Base-by-base conservation (phyloP, 805 yeast species). In the Pichia membranifaciens region DNA sequence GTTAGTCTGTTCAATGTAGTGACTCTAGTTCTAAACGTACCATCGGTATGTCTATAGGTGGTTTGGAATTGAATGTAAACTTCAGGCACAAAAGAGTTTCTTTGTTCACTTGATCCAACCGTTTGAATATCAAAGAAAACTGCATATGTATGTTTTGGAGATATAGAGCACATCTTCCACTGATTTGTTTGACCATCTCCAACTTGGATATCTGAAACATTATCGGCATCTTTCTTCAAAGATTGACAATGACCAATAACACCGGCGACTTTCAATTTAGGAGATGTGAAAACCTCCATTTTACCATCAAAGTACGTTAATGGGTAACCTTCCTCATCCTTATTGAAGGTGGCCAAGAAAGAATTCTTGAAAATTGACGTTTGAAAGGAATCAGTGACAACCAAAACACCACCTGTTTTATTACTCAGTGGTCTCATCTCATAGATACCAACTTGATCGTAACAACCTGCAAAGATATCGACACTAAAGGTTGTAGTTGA, bases 321-420 rank as follows among this genome's bases (percentile, higher is more conserved):
- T 62, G 95, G 76, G 66, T 75, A 85, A 44, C 96, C 96, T 47
- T 84, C 90, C 41, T 79, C 85, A 64, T 93, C 98, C 62, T 86
- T 89, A 58, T 78, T 75, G 72, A 90, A 93, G 56, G 89, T 74
- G 64, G 95, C 83, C 64, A 87, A 79, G 67, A 86, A 85, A 15
- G 96, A 84, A 69, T 90, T 96, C 65, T 89, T 88, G 75, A 90
- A 90, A 56, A 90, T 89, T 8, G 96, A 83, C 13, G 97, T 90
- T 37, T 95, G 88, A 72, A 91, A 91, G 10, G 96, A 89, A 71
- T 90, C 98, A 3, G 95, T 78, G 58, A 90, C 78, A 37, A 91
- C 79, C 51, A 91, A 69, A 20, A 84, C 83, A 68, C 98, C 98
- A 54, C 97, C 97, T 8, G 96, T 89, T 56, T 78, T 74, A 66